phyloP scores from a whole-genome alignment of 75 land plant genomes.

The Larix kaempferi region DNA sequence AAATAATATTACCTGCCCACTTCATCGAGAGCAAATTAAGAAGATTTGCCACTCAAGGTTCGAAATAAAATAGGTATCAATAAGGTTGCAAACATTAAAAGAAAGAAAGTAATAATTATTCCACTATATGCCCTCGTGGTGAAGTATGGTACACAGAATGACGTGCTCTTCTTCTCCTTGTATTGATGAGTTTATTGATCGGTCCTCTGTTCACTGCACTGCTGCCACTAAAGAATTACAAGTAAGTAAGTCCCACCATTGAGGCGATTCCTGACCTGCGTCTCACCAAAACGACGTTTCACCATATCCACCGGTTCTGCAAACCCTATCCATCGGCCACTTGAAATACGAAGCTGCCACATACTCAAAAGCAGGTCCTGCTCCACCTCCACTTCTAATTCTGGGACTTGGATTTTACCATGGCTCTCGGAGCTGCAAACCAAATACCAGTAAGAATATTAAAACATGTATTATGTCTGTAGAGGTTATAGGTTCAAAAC shows the following conservation, averaged over 20 bases:
- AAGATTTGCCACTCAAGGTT: neutral
- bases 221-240: neutral
- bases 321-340: too few species aligned
- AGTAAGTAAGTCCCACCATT: neutral
- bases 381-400: slow-evolving; percentile 1
- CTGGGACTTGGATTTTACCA: slow-evolving; percentile 13
- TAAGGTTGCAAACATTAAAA: neutral
- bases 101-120: neutral
- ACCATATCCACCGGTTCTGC: neutral
- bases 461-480: too few species aligned
- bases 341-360: too few species aligned
- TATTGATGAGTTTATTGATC: too few species aligned
- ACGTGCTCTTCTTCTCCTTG: too few species aligned
- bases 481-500: too few species aligned
- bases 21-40: neutral
- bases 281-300: neutral
- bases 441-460: neutral
- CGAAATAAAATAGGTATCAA: neutral
- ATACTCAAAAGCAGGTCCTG: neutral
- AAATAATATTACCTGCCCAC: neutral
- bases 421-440: slow-evolving; percentile 19
- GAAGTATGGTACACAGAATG: neutral
- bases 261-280: neutral
- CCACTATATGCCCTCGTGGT: neutral
- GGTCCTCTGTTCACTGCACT: neutral